Percentiles rank a stretch among this genome's conserved stretches.
Evolutionary conservation across 768 basidiomycete genomes (phyloP).

Genomic region (Termitomyces sp.): DNA sequence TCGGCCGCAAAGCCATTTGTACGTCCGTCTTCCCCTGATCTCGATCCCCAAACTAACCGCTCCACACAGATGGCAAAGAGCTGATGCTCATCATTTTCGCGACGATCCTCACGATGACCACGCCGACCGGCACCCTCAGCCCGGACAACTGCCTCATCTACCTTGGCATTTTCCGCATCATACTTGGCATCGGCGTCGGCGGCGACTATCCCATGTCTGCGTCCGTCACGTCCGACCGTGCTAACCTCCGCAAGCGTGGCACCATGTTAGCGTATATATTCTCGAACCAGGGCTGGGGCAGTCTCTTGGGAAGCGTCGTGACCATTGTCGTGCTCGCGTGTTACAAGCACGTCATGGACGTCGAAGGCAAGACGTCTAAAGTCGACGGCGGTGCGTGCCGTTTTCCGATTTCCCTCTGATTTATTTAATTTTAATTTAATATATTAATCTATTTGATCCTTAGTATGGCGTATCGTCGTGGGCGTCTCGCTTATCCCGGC

Average conservation of each 20-base stretch:
- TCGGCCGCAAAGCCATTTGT: slow-evolving; percentile 71
- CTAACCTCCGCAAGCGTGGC: slow-evolving; percentile 61
- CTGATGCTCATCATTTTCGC: slow-evolving; percentile 78
- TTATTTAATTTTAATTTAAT: background rate
- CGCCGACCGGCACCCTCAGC: slow-evolving; percentile 56
- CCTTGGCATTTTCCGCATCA: slow-evolving; percentile 59
- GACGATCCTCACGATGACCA: slow-evolving; percentile 64
- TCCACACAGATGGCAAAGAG: slow-evolving; percentile 60
- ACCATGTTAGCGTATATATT: slow-evolving; percentile 76
- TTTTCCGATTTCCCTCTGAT: background rate
- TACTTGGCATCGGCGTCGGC: slow-evolving; percentile 75
- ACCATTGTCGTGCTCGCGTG: slow-evolving; percentile 60
- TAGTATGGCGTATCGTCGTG: slow-evolving; percentile 69
- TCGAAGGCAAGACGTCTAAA: slow-evolving; percentile 50
- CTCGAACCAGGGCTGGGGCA: slow-evolving; percentile 76
- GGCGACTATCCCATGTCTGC: slow-evolving; percentile 81
- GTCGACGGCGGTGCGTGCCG: slow-evolving; percentile 57
- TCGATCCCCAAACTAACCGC: background rate
- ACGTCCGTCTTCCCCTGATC: slow-evolving; percentile 1
- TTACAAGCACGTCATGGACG: slow-evolving; percentile 63
- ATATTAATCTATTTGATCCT: background rate
- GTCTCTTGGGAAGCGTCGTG: slow-evolving; percentile 54
- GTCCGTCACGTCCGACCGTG: slow-evolving; percentile 60
- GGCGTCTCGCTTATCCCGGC: slow-evolving; percentile 76
- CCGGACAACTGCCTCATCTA: slow-evolving; percentile 54